phyloP scores from a whole-genome alignment of 805 yeast species.

The Yamadazyma laniorum region DNA sequence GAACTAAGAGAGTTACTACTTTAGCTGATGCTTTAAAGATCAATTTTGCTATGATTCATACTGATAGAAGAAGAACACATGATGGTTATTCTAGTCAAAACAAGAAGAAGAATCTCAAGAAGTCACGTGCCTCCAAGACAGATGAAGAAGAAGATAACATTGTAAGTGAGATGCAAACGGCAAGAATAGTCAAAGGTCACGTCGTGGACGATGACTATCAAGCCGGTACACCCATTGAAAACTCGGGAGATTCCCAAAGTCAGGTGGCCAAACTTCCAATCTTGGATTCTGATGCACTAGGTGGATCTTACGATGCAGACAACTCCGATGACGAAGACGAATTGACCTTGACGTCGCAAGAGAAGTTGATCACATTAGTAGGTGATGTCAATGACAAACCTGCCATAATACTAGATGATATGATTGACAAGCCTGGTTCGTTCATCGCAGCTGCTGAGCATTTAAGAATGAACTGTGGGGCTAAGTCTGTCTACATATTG shows the following conservation, averaged over 20 bases:
- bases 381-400: conserved; percentile 93
- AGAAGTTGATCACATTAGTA: conserved; percentile 90
- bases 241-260: conserved; percentile 1
- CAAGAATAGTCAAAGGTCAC: conserved; percentile 94
- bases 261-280: conserved; percentile 15
- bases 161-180: conserved; percentile 85
- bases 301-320: conserved; percentile 74
- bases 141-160: conserved; percentile 66
- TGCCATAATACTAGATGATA: conserved; percentile 92
- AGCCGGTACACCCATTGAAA: not conserved
- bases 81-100: conserved; percentile 46
- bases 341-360: conserved; percentile 57
- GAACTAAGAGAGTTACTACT: conserved; percentile 96
- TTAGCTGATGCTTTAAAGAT: conserved; percentile 95
- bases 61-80: conserved; percentile 89
- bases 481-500: conserved; percentile 81
- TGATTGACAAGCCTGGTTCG: conserved; percentile 93
- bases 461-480: conserved; percentile 93
- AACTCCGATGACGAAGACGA: conserved; percentile 86
- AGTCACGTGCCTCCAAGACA: conserved; percentile 24
- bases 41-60: conserved; percentile 98
- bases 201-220: conserved; percentile 83
- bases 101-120: conserved; percentile 47
- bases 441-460: conserved; percentile 99
- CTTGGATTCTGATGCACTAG: conserved; percentile 56